Evolutionary conservation across 2,329 filamentous ascomycete species (phyloP).

Genomic region (Fusarium neocosmosporiellum): DNA sequence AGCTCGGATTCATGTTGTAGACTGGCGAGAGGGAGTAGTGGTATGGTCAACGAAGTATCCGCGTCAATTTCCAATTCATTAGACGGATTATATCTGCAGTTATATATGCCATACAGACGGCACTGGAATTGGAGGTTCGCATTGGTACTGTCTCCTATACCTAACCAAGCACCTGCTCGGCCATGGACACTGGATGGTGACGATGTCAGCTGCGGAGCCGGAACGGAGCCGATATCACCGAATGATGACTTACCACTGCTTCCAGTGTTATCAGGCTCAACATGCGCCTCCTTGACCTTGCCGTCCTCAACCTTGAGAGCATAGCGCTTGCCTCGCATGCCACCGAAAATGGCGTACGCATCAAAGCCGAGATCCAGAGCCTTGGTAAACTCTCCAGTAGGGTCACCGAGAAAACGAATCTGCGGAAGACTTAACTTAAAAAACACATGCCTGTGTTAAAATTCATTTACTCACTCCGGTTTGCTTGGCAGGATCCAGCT

Average conservation of each 20-base stretch:
- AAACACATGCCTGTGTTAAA: not conserved
- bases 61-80: not conserved
- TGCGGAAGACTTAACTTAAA: constrained; percentile 49
- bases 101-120: not conserved
- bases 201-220: not conserved
- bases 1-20: not conserved
- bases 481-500: constrained; percentile 78
- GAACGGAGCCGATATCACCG: not conserved
- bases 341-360: constrained; percentile 79
- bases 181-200: constrained; percentile 34
- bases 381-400: constrained; percentile 81
- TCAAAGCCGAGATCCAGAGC: constrained; percentile 88
- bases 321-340: constrained; percentile 86
- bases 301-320: constrained; percentile 86
- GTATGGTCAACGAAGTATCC: not conserved
- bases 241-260: constrained; percentile 71
- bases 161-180: constrained; percentile 37
- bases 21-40: not conserved
- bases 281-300: constrained; percentile 81
- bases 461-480: constrained; percentile 73
- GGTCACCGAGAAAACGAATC: constrained; percentile 92
- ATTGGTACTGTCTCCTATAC: not conserved
- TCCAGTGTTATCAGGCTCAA: constrained; percentile 91
- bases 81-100: not conserved
- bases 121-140: not conserved